Evolutionary conservation across 2,329 filamentous ascomycete genomes (phyloP).

Genomic region (Fusarium albidum): DNA sequence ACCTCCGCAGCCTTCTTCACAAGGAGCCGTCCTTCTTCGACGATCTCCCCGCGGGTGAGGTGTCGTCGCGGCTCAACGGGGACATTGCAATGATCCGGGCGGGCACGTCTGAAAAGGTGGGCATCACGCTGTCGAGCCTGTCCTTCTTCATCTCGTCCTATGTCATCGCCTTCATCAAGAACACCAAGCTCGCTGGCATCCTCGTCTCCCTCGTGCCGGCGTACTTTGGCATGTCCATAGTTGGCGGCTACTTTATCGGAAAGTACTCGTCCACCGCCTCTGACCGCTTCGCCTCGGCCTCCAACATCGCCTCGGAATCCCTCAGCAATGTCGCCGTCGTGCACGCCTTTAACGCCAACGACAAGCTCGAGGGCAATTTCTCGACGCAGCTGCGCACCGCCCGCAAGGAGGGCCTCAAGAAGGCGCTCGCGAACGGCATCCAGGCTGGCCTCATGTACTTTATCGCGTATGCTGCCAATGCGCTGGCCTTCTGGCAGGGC

Average conservation of each 20-base stretch:
- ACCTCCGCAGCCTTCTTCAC: constrained; percentile 2
- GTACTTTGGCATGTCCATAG: constrained; percentile 4
- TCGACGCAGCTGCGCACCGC: constrained; percentile 45
- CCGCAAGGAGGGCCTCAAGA: constrained; percentile 61
- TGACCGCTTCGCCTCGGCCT: neutral
- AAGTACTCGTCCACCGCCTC: neutral
- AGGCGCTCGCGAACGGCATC: constrained; percentile 60
- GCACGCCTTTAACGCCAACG: neutral
- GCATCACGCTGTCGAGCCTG: constrained; percentile 1
- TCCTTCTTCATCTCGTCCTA: constrained; percentile 6
- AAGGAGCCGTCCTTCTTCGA: constrained; percentile 1
- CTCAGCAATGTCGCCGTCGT: neutral
- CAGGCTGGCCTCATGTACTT: constrained; percentile 70
- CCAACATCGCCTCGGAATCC: neutral
- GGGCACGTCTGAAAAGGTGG: constrained; percentile 9
- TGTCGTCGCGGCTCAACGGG: constrained; percentile 3
- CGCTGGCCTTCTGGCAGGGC: constrained; percentile 72
- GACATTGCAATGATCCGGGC: constrained; percentile 2
- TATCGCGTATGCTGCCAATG: constrained; percentile 70
- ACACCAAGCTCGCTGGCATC: constrained; percentile 1
- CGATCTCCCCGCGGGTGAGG: constrained; percentile 1
- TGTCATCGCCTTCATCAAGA: constrained; percentile 6
- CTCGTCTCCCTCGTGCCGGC: constrained; percentile 2
- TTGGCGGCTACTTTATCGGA: neutral
- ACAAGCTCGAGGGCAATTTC: constrained; percentile 2